Evolutionary conservation across 352 stramenopile genomes (phyloP), one percentile per base, ranked within the genome.

Genomic region (Phytophthora agathidicida): DNA sequence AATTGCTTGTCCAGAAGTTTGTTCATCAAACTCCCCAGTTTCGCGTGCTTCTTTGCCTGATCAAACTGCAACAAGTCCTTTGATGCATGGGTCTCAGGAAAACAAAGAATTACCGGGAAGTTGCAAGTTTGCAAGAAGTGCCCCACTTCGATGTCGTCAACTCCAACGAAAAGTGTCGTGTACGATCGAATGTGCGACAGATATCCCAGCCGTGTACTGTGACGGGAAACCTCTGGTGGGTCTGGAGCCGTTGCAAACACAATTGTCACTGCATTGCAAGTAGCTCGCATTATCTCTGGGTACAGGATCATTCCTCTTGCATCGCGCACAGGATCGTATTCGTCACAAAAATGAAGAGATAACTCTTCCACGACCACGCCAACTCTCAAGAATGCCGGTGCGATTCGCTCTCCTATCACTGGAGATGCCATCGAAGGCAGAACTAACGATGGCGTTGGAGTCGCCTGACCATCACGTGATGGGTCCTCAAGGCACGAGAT

Each of bases 41-140:
- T 53, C 8, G 74, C 58, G 32, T 90, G 81, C 38, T 74, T 73
- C n/a, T 62, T 59, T 7, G 65, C 49, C 2, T 68, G 27, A 55
- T 86, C 73, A 23, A 78, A 47, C 7, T 73, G 60, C 24, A 77
- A 42, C 11, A 70, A 56, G 13, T 79, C 53, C 23, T 68, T 64
- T 23, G 58, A 49, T n/a, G 33, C 56, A 39, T 67, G 32, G 5
- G 42, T 64, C 23, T 71, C 56, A 2, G 68, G 52, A 39, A 86
- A 88, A 44, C 50, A 79, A 24, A 95, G 43, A 5, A 93, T 78
- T 19, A 89, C 59, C 3, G 86, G 83, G 13, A 93, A 93, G 37
- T 90, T 87, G 64, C 83, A 93, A 1, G 69, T 71, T 37, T 80
- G 67, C 22, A 93, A 46, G 35, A 89, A 91, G 68, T 95, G 83